Base-by-base conservation (phyloP, 75 land plant genomes). In the Cryptomeria japonica region DNA sequence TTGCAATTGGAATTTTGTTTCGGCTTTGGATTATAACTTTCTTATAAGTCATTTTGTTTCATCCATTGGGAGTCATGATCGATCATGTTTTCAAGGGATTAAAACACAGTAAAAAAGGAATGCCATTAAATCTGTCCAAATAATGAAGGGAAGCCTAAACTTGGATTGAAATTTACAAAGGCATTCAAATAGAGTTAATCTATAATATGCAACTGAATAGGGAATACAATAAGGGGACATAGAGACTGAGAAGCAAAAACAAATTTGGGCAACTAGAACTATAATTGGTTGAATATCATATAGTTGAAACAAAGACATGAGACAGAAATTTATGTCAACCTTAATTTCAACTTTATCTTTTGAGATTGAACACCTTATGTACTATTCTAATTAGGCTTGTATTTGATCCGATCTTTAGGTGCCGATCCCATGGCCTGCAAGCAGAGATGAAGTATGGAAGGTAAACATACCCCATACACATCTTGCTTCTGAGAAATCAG, bases 371-470 rank as follows among this genome's bases (percentile, higher is more conserved):
- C 15, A 5, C 41, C 51, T 16, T 53, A 18, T 79, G 32, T 31
- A 13, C 53, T 53, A 51, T 51, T 83, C 7, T 77, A 34, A 44
- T 77, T 46, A 82, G 10, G 34, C 46, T 41, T 25, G 31, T 38
- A 80, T 80, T 80, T 78, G 15, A 44, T 79, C 34, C 31, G 36
- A 37, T 46, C 47, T 89, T 32, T 90, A 97, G 99, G 92, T 95
- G 34, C 94, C 97, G 51, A 93, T 97, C 86, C 91, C 91, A 79
- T 97, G 99, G 99, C 99, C 99, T 28, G 89, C 84, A 32, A 97
- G 99, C 76, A 93, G 99, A 88, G 99, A 97, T 86, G 96, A 97
- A 91, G 97, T 97, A 13, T 97, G 99, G 99, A 95, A 94, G 87
- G 95, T 91, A 11, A 97, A 97, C 83, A 95, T 97, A 58, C 99